Evolutionary conservation across 176 grass and related monocot genomes (phyloP).

Genomic region (Bonia amplexicaulis): DNA sequence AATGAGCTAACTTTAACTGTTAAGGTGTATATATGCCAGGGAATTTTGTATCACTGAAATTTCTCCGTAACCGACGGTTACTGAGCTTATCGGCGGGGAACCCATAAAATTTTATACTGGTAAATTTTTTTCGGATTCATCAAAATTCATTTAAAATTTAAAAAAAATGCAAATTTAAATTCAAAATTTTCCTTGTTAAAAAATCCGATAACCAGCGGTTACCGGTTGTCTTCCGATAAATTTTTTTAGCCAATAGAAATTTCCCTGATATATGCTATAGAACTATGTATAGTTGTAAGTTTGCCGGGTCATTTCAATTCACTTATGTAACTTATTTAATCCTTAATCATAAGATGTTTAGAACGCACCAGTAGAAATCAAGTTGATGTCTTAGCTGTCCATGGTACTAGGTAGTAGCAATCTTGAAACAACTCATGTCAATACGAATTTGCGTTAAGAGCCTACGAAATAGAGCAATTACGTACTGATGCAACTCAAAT

Average conservation of each 20-base stretch:
- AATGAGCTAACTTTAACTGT: background rate
- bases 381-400: background rate
- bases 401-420: background rate
- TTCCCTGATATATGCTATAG: background rate
- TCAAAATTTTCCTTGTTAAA: too few species aligned
- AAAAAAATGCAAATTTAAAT: too few species aligned
- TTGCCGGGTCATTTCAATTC: background rate
- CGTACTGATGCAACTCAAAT: background rate
- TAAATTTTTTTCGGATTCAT: too few species aligned
- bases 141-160: too few species aligned
- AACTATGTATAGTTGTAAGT: background rate
- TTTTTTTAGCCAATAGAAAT: too few species aligned
- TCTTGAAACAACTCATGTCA: background rate
- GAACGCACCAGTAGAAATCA: background rate
- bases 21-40: background rate
- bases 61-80: too few species aligned
- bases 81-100: too few species aligned
- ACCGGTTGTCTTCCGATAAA: too few species aligned
- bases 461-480: background rate
- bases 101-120: too few species aligned
- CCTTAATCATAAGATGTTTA: background rate
- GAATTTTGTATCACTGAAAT: too few species aligned
- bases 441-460: background rate
- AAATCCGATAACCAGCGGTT: too few species aligned
- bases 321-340: background rate